These are phyloP conservation scores for Eudorina sp. DNA, from an alignment of 139 green algal genomes.

Conservation along the genomic window DNA sequence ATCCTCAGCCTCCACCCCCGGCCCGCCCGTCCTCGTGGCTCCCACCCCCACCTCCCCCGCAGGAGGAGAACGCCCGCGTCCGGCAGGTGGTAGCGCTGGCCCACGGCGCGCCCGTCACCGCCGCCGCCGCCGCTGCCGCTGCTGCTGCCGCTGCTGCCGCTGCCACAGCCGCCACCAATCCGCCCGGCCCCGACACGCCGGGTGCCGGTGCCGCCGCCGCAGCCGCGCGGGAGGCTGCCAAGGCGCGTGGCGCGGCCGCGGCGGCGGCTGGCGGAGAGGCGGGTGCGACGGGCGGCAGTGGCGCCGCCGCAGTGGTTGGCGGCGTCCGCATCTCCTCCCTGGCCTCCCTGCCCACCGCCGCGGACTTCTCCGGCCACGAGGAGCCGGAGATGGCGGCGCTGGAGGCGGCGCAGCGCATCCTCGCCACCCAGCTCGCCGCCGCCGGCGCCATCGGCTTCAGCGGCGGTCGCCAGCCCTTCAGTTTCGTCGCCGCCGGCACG, in stretches of 20 bases:
- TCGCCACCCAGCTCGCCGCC: not conserved
- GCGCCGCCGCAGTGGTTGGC: not conserved
- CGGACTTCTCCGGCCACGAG: slow-evolving; percentile 5
- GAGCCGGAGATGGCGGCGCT: slow-evolving; percentile 42
- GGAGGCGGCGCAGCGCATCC: slow-evolving; percentile 3
- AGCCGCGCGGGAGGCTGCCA: too few species aligned
- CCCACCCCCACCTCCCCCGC: not conserved
- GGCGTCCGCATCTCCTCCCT: not conserved
- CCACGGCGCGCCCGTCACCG: not conserved
- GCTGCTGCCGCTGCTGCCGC: not conserved
- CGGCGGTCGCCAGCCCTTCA: too few species aligned
- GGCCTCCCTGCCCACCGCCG: not conserved
- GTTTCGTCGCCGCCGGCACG: too few species aligned
- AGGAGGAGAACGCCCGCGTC: slow-evolving; percentile 31
- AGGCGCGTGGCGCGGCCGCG: not conserved
- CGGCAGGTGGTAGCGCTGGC: not conserved
- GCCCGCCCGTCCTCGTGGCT: too few species aligned
- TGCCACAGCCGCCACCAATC: not conserved
- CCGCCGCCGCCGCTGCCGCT: not conserved
- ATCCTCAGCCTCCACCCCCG: too few species aligned
- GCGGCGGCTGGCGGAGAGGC: not conserved
- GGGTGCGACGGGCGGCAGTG: not conserved
- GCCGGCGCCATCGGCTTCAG: not conserved
- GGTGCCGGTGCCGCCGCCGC: not conserved
- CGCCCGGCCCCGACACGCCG: not conserved